These are phyloP conservation scores for Fulvia fulva DNA, from an alignment of 2,329 filamentous ascomycete species.

Conservation along the genomic window DNA sequence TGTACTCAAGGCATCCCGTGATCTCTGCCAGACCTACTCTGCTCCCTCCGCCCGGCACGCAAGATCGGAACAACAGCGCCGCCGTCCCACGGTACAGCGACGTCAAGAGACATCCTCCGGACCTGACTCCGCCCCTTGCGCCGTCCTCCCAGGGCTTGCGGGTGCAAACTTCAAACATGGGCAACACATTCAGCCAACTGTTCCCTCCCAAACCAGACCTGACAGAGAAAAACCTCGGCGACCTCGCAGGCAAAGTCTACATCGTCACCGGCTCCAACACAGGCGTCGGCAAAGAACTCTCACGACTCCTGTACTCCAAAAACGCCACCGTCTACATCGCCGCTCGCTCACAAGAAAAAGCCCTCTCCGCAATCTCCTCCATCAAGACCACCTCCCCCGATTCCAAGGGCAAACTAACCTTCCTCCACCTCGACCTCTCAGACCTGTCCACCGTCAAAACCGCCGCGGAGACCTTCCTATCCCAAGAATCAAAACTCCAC, in stretches of 20 bases:
- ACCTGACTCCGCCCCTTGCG: background rate
- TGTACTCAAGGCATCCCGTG: background rate
- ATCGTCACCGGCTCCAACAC: constrained; percentile 51
- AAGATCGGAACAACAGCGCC: background rate
- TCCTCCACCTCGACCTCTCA: constrained; percentile 44
- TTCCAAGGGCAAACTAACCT: constrained; percentile 40
- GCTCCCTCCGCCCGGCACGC: background rate
- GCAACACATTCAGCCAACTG: background rate
- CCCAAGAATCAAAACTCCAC: constrained; percentile 24
- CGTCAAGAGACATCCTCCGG: too few species aligned
- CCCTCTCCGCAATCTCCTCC: constrained; percentile 41
- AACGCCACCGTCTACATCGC: constrained; percentile 56
- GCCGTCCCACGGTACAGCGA: background rate
- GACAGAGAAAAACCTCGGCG: constrained; percentile 41
- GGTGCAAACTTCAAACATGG: background rate
- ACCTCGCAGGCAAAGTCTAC: constrained; percentile 45
- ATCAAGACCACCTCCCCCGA: constrained; percentile 38
- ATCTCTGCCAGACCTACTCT: background rate
- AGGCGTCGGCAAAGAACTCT: constrained; percentile 52
- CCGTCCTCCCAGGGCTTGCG: background rate
- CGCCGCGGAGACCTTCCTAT: constrained; percentile 32
- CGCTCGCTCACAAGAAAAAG: constrained; percentile 46
- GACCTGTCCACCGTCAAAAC: constrained; percentile 33
- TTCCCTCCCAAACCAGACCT: constrained; percentile 37
- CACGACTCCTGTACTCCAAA: constrained; percentile 51